phyloP scores from a whole-genome alignment of 805 yeast genomes.

The Kodamaea jinghongensis region DNA sequence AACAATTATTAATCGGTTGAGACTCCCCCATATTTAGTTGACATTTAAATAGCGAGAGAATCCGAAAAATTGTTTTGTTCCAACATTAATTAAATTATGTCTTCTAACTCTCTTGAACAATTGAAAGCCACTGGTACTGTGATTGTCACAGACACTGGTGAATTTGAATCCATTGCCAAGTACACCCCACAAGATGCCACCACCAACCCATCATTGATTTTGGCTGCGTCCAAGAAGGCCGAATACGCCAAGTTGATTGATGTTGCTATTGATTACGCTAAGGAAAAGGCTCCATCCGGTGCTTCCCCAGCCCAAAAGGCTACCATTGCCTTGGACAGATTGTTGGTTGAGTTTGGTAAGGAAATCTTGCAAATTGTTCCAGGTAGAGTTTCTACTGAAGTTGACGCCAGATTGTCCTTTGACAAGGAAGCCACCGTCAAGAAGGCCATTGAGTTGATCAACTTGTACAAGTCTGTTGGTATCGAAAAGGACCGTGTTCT shows the following conservation, averaged over 20 bases:
- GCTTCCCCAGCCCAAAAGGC: slow-evolving; percentile 65
- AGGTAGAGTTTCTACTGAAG: slow-evolving; percentile 99
- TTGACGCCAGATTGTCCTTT: slow-evolving; percentile 96
- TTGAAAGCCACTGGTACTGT: slow-evolving; percentile 93
- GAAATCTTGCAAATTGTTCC: slow-evolving; percentile 93
- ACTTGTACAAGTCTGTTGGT: slow-evolving; percentile 80
- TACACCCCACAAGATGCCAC: slow-evolving; percentile 99
- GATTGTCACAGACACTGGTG: slow-evolving; percentile 99
- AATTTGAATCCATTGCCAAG: slow-evolving; percentile 95
- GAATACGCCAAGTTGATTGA: slow-evolving; percentile 89
- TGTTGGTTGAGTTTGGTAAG: slow-evolving; percentile 93
- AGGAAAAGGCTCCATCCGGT: slow-evolving; percentile 53
- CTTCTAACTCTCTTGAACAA: slow-evolving; percentile 74
- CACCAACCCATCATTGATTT: slow-evolving; percentile 95
- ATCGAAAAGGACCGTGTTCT: slow-evolving; percentile 85
- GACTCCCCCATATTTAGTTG: slow-evolving; percentile 2
- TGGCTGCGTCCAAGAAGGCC: slow-evolving; percentile 91
- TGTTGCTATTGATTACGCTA: slow-evolving; percentile 84
- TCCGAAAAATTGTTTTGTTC: slow-evolving; percentile 2
- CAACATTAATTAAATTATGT: background rate
- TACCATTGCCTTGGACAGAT: slow-evolving; percentile 79
- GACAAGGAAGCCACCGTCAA: slow-evolving; percentile 90
- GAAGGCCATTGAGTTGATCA: slow-evolving; percentile 91
- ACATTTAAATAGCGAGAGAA: background rate
- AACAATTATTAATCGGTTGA: slow-evolving; percentile 4